Evolutionary conservation across 2,329 filamentous ascomycete genomes (phyloP).

Genomic region (Penicillium glabrum): DNA sequence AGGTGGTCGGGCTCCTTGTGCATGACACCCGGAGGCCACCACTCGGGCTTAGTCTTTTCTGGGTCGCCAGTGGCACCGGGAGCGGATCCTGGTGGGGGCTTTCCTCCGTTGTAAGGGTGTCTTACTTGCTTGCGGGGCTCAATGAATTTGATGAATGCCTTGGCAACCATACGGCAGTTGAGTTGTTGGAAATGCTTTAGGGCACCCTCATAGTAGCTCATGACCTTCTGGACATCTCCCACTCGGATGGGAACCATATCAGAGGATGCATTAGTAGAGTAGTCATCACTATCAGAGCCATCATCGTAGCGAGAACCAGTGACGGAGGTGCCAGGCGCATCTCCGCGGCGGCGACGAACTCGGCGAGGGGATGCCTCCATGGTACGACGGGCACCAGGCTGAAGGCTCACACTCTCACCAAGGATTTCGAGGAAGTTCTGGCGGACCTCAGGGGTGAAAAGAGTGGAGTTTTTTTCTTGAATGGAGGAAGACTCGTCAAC

Average conservation of each 20-base stretch:
- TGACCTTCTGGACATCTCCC: slow-evolving; percentile 39
- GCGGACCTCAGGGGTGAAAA: slow-evolving; percentile 37
- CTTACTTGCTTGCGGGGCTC: slow-evolving; percentile 50
- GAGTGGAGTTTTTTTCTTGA: slow-evolving; percentile 27
- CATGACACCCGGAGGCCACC: slow-evolving; percentile 46
- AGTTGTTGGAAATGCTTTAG: slow-evolving; percentile 48
- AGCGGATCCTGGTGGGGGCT: slow-evolving; percentile 32
- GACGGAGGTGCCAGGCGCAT: slow-evolving; percentile 16
- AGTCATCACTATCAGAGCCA: slow-evolving; percentile 26
- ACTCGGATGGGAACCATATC: slow-evolving; percentile 36
- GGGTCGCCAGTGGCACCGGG: slow-evolving; percentile 42
- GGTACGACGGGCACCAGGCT: slow-evolving; percentile 27
- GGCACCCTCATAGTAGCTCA: slow-evolving; percentile 41
- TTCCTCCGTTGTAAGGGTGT: slow-evolving; percentile 51
- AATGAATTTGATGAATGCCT: slow-evolving; percentile 49
- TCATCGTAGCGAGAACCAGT: slow-evolving; percentile 21
- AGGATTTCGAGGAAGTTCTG: slow-evolving; percentile 37
- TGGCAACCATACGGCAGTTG: slow-evolving; percentile 47
- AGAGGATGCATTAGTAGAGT: slow-evolving; percentile 16
- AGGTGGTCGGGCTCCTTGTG: slow-evolving; percentile 53
- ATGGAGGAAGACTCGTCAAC: slow-evolving; percentile 36
- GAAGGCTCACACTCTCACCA: slow-evolving; percentile 30
- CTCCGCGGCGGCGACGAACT: slow-evolving; percentile 31
- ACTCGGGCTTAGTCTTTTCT: slow-evolving; percentile 47
- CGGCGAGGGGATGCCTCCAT: slow-evolving; percentile 25